Evolutionary conservation across 1,284 basidiomycete genomes (phyloP).

Genomic region (Austropuccinia psidii): DNA sequence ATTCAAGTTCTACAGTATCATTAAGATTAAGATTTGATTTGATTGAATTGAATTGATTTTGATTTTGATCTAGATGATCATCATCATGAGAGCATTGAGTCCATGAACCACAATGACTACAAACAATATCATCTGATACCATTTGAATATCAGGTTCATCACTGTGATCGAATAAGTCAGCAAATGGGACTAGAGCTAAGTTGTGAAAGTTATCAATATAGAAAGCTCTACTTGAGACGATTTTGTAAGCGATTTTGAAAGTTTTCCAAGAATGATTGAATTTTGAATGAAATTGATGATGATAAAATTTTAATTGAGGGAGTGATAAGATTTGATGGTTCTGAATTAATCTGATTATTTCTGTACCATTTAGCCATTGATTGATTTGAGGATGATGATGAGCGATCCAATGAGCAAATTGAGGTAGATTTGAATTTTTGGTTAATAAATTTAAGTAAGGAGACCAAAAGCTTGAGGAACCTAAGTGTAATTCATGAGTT

Average conservation of each 20-base stretch:
- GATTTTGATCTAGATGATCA: neutral
- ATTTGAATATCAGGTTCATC: conserved; percentile 27
- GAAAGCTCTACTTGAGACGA: conserved; percentile 25
- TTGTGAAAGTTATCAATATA: conserved; percentile 32
- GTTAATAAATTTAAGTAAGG: conserved; percentile 16
- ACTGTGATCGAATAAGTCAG: conserved; percentile 33
- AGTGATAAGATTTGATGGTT: neutral
- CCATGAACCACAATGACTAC: conserved; percentile 23
- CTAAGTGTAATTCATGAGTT: conserved; percentile 1
- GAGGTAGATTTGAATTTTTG: neutral
- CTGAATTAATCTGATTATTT: neutral
- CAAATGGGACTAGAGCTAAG: conserved; percentile 24
- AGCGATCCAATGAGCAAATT: neutral
- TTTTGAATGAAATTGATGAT: neutral
- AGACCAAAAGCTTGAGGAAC: neutral
- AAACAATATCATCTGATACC: conserved; percentile 7
- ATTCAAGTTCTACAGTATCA: neutral
- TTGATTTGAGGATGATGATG: neutral
- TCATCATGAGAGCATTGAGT: conserved; percentile 18
- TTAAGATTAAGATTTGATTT: neutral
- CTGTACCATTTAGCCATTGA: conserved; percentile 12
- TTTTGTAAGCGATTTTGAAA: conserved; percentile 14
- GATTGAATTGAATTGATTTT: too few relatives aligned
- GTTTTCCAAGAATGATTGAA: neutral
- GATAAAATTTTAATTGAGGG: neutral